Conservation (phyloP, 352 stramenopile genomes). For the Pythium plurisporium region DNA sequence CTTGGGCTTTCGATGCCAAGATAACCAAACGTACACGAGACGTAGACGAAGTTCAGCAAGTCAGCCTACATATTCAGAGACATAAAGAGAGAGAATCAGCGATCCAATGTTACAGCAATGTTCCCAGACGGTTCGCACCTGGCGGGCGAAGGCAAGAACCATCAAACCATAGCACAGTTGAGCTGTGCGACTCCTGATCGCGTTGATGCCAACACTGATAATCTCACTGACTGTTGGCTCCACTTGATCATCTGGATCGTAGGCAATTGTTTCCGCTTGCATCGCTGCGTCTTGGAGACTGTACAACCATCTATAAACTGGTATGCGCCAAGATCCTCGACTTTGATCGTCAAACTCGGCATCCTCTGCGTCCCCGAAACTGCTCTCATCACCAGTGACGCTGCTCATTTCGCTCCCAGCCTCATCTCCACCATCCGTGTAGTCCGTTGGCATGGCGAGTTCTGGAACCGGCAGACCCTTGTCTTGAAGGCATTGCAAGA, state of each 20-base stretch:
- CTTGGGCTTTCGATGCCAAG: constrained; percentile 72
- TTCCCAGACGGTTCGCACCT: too few relatives aligned
- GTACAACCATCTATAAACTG: constrained; percentile 66
- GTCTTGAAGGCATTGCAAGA: constrained; percentile 56
- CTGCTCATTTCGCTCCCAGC: constrained; percentile 80
- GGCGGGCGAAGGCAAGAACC: constrained; percentile 63
- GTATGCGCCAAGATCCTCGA: constrained; percentile 43
- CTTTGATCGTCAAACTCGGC: constrained; percentile 58
- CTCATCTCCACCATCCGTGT: constrained; percentile 48
- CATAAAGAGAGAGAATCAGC: too few relatives aligned
- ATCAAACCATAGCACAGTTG: constrained; percentile 60
- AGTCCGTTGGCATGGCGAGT: constrained; percentile 25
- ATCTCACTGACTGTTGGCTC: constrained; percentile 63
- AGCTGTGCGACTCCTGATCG: constrained; percentile 61
- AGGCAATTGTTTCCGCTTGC: constrained; percentile 56
- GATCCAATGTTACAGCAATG: too few relatives aligned
- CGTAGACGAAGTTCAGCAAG: constrained; percentile 75
- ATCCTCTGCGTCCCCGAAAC: constrained; percentile 72
- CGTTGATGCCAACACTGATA: constrained; percentile 48
- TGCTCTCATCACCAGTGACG: constrained; percentile 79
- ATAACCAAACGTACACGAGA: constrained; percentile 63
- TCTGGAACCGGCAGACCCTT: constrained; percentile 59
- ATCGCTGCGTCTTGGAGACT: constrained; percentile 69
- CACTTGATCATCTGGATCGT: constrained; percentile 75
- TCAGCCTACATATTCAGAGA: constrained; percentile 42